These are phyloP conservation scores for Gossypium herbaceum DNA, from an alignment of 345 rosid genomes.

Conservation along the genomic window DNA sequence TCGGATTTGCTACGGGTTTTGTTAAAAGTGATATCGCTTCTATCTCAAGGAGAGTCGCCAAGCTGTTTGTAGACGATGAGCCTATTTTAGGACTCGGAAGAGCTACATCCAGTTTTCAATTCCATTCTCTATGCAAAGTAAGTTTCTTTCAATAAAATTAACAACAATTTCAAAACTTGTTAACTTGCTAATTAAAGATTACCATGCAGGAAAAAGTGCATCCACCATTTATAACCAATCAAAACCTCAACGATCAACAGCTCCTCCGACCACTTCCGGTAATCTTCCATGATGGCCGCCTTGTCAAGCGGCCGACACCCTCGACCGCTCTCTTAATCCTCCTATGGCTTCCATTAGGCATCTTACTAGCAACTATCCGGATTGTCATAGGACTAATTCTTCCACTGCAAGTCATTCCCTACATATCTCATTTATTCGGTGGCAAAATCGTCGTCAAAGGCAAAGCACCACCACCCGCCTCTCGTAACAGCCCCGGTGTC, in stretches of 20 bases:
- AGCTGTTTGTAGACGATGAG: constrained; percentile 40
- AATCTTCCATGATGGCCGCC: constrained; percentile 91
- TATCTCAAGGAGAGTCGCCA: constrained; percentile 31
- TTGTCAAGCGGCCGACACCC: constrained; percentile 76
- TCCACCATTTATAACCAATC: constrained; percentile 40
- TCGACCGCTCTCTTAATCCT: constrained; percentile 64
- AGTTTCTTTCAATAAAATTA: neutral
- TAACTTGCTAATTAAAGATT: neutral
- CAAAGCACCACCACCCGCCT: constrained; percentile 54
- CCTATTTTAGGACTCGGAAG: constrained; percentile 60
- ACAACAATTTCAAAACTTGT: too few species aligned
- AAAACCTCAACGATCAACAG: constrained; percentile 21
- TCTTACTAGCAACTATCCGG: constrained; percentile 53
- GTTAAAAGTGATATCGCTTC: constrained; percentile 24
- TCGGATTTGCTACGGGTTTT: constrained; percentile 69
- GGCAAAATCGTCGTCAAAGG: constrained; percentile 66
- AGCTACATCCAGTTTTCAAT: constrained; percentile 25
- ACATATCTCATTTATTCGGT: constrained; percentile 49
- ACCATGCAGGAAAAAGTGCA: constrained; percentile 53
- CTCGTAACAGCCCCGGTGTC: constrained; percentile 45
- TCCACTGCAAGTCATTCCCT: constrained; percentile 63
- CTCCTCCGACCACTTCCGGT: constrained; percentile 64
- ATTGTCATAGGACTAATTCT: constrained; percentile 43
- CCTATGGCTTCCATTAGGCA: constrained; percentile 83
- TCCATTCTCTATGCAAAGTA: constrained; percentile 67